phyloP scores from a whole-genome alignment of 805 yeast genomes.

The Barnettozyma californica region DNA sequence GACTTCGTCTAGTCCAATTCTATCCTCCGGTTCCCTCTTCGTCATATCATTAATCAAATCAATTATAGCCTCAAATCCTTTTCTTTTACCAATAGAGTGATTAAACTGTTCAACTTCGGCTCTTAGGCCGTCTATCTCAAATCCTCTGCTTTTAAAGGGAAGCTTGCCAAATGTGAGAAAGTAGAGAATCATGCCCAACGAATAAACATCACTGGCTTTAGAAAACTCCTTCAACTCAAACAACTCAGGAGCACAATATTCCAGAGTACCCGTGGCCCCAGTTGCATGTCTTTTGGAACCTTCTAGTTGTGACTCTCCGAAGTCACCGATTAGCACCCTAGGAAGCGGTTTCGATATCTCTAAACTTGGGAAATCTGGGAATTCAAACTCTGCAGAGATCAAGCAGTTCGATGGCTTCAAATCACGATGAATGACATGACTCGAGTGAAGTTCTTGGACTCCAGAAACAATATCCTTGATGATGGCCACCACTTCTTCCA shows the following conservation, averaged over 20 bases:
- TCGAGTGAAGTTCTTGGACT: conserved; percentile 62
- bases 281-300: conserved; percentile 62
- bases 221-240: conserved; percentile 43
- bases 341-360: conserved; percentile 39
- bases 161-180: conserved; percentile 65
- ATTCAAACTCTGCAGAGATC: conserved; percentile 30
- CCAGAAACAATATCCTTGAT: conserved; percentile 67
- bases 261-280: conserved; percentile 85
- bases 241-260: conserved; percentile 79
- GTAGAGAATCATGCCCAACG: conserved; percentile 78
- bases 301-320: conserved; percentile 81
- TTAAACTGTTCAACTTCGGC: conserved; percentile 27
- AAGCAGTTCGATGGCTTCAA: conserved; percentile 86
- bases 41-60: conserved; percentile 37
- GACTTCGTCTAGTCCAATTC: conserved; percentile 42
- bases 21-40: conserved; percentile 27
- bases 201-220: conserved; percentile 71
- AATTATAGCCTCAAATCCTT: conserved; percentile 13
- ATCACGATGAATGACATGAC: conserved; percentile 82
- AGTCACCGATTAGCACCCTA: conserved; percentile 74
- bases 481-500: conserved; percentile 61
- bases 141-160: conserved; percentile 43
- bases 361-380: conserved; percentile 9
- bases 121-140: conserved; percentile 28
- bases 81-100: conserved; percentile 14